Evolutionary conservation across 257 asterid species (phyloP).

Genomic region (Capsicum rhomboideum): DNA sequence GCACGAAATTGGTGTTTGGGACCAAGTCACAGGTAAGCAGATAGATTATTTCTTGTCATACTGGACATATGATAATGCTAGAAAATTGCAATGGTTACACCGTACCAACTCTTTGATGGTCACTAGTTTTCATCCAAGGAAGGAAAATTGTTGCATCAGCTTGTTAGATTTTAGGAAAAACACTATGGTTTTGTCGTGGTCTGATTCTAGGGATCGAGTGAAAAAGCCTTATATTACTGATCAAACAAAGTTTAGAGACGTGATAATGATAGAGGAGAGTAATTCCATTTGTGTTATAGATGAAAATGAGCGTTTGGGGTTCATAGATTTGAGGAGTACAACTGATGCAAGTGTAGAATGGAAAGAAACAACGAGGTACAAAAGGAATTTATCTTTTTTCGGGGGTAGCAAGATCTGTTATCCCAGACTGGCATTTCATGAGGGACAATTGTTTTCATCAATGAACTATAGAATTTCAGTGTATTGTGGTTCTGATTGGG

Average conservation of each 20-base stretch:
- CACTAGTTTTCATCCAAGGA: constrained; percentile 62
- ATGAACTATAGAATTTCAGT: constrained; percentile 70
- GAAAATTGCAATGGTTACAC: not conserved
- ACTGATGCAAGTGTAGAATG: no score
- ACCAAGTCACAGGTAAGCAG: constrained; percentile 59
- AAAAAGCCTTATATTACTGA: constrained; percentile 21
- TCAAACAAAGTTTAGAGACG: no score
- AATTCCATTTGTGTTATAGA: constrained; percentile 66
- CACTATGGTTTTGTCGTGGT: constrained; percentile 75
- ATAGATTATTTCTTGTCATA: no score
- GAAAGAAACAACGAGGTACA: constrained; percentile 42
- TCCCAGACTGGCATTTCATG: constrained; percentile 65
- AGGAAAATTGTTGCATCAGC: constrained; percentile 52
- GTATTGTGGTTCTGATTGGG: constrained; percentile 74
- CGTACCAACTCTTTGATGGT: constrained; percentile 40
- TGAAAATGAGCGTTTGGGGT: constrained; percentile 66
- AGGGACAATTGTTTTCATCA: constrained; percentile 68
- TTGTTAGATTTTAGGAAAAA: constrained; percentile 68
- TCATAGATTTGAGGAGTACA: constrained; percentile 64
- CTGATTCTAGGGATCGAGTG: constrained; percentile 35
- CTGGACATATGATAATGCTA: no score
- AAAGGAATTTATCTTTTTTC: no score
- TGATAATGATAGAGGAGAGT: constrained; percentile 64
- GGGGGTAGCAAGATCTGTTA: no score
- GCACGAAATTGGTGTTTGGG: constrained; percentile 82